phyloP scores from a whole-genome alignment of 768 basidiomycete species.

The Crepidotus variabilis region DNA sequence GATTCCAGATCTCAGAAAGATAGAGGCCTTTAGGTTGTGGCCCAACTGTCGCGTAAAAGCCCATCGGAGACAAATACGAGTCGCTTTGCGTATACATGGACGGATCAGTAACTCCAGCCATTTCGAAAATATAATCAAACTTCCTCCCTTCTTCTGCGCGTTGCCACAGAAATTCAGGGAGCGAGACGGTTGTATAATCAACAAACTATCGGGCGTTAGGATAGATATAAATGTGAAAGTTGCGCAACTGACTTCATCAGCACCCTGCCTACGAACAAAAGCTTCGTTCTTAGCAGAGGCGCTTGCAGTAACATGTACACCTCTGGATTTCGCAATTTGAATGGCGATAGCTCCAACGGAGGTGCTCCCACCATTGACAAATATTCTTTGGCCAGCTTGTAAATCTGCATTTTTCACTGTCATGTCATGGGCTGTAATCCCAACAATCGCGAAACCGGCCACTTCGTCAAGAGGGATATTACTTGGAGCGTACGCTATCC shows the following conservation, averaged over 20 bases:
- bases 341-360: slow-evolving; percentile 69
- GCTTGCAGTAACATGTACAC: slow-evolving; percentile 53
- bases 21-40: slow-evolving; percentile 33
- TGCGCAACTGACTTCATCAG: slow-evolving; percentile 49
- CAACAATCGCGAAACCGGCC: slow-evolving; percentile 57
- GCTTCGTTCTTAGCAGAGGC: slow-evolving; percentile 60
- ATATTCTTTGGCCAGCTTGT: slow-evolving; percentile 55
- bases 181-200: slow-evolving; percentile 54
- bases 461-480: slow-evolving; percentile 54
- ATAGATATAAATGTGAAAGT: not conserved
- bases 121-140: slow-evolving; percentile 60
- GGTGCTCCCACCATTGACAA: slow-evolving; percentile 71
- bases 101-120: slow-evolving; percentile 46
- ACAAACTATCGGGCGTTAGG: slow-evolving; percentile 37
- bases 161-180: slow-evolving; percentile 41
- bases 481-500: slow-evolving; percentile 41
- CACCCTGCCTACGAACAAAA: slow-evolving; percentile 56
- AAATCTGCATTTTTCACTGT: slow-evolving; percentile 45
- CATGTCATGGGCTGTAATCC: slow-evolving; percentile 54
- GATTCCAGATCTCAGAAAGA: slow-evolving; percentile 27
- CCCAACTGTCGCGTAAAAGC: slow-evolving; percentile 51
- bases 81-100: slow-evolving; percentile 45
- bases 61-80: slow-evolving; percentile 52
- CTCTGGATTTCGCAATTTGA: slow-evolving; percentile 65
- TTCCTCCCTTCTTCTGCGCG: slow-evolving; percentile 41